These are phyloP conservation scores for Jaminaea rosea DNA, from an alignment of 1,284 basidiomycete species.

Conservation along the genomic window DNA sequence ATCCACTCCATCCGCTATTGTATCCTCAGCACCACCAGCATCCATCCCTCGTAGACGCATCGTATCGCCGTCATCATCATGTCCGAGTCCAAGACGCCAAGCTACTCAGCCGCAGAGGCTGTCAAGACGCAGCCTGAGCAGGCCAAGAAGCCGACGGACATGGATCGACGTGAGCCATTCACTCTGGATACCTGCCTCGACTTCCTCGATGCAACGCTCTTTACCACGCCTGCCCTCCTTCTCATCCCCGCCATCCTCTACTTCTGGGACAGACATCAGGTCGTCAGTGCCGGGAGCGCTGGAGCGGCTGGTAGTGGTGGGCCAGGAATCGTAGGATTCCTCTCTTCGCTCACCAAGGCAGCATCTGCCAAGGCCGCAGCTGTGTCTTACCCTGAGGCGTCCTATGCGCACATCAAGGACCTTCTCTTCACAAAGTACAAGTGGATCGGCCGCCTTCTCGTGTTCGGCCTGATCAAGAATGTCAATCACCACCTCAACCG, in stretches of 20 bases:
- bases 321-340: conserved; percentile 1
- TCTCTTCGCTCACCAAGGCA: not conserved
- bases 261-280: conserved; percentile 18
- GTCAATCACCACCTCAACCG: conserved; percentile 30
- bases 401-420: conserved; percentile 6
- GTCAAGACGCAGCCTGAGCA: conserved; percentile 3
- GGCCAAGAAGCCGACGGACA: conserved; percentile 5
- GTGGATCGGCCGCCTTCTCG: conserved; percentile 25
- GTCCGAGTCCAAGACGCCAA: too few relatives aligned
- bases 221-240: conserved; percentile 31
- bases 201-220: conserved; percentile 25
- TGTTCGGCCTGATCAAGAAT: conserved; percentile 26
- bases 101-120: not conserved
- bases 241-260: conserved; percentile 28
- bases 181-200: conserved; percentile 27
- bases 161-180: conserved; percentile 17
- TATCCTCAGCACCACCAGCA: too few relatives aligned
- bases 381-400: conserved; percentile 5
- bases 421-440: conserved; percentile 29
- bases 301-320: not conserved
- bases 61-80: too few relatives aligned
- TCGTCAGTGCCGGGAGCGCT: too few relatives aligned
- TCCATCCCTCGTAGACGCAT: too few relatives aligned
- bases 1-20: too few relatives aligned
- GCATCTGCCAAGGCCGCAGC: not conserved